phyloP scores from a whole-genome alignment of 495 filamentous ascomycete species.

The Aspergillus panamensis region DNA sequence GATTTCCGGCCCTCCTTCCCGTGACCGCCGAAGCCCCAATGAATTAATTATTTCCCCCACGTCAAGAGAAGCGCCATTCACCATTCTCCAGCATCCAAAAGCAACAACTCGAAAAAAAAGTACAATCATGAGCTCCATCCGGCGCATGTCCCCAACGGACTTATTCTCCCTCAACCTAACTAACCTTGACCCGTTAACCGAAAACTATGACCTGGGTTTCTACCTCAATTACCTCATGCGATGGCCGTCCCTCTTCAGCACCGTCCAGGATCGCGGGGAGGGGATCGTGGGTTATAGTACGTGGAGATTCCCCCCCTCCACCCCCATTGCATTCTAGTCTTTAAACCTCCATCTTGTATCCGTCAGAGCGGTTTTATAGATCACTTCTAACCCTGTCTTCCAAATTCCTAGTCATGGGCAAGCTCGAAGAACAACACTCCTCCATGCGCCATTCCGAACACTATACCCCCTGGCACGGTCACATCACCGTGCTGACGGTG shows the following conservation, averaged over 20 bases:
- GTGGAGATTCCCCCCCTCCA: slow-evolving; percentile 20
- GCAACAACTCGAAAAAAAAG: background rate
- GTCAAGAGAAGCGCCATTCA: background rate
- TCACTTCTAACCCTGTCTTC: background rate
- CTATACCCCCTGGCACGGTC: slow-evolving; percentile 95
- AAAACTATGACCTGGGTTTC: slow-evolving; percentile 93
- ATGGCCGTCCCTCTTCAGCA: slow-evolving; percentile 91
- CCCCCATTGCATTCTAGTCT: background rate
- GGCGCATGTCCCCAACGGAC: slow-evolving; percentile 67
- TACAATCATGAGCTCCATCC: slow-evolving; percentile 60
- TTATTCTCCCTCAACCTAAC: slow-evolving; percentile 79
- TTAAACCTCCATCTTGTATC: background rate
- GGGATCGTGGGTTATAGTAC: slow-evolving; percentile 91
- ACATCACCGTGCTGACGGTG: slow-evolving; percentile 94
- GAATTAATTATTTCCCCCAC: slow-evolving; percentile 9
- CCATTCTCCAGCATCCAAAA: slow-evolving; percentile 7
- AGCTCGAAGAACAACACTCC: slow-evolving; percentile 82
- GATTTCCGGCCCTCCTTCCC: slow-evolving; percentile 17
- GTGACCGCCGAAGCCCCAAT: slow-evolving; percentile 29
- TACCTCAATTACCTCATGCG: slow-evolving; percentile 92
- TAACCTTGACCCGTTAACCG: slow-evolving; percentile 88
- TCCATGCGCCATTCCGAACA: slow-evolving; percentile 68
- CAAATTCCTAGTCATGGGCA: slow-evolving; percentile 75
- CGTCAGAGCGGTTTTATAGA: background rate
- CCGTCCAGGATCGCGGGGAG: slow-evolving; percentile 74